A percentile compares a stretch with the other conserved stretches of the same genome.
These are phyloP conservation scores for Ceratocystis colombiana DNA, from an alignment of 2,329 filamentous ascomycete species.

Conservation along the genomic window DNA sequence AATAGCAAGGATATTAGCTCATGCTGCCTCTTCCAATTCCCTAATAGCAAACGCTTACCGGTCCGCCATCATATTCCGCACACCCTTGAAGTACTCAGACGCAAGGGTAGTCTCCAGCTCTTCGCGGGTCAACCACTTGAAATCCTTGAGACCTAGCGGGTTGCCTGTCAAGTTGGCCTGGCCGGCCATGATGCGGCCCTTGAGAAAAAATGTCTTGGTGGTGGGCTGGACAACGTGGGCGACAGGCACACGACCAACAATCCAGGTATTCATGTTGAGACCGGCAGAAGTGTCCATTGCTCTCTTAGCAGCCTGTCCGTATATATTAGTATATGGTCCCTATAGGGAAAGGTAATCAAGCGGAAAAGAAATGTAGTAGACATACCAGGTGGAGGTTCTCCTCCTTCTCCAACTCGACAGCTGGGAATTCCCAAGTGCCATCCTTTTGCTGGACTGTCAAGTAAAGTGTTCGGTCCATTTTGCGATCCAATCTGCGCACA, in stretches of 20 bases:
- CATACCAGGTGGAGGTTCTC: slow-evolving; percentile 78
- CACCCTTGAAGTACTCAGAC: slow-evolving; percentile 58
- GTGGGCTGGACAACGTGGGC: slow-evolving; percentile 63
- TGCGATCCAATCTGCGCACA: slow-evolving; percentile 64
- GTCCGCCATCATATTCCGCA: slow-evolving; percentile 76
- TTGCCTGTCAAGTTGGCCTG: slow-evolving; percentile 72
- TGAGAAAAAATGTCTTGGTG: slow-evolving; percentile 90
- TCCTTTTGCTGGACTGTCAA: slow-evolving; percentile 66
- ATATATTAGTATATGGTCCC: slow-evolving; percentile 19
- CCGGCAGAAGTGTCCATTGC: slow-evolving; percentile 69
- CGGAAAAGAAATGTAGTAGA: slow-evolving; percentile 26
- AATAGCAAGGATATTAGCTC: too few relatives aligned
- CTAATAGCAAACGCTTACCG: slow-evolving; percentile 41
- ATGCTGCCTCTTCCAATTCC: background rate
- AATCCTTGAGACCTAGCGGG: slow-evolving; percentile 63
- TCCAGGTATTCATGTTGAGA: slow-evolving; percentile 97
- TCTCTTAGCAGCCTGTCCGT: slow-evolving; percentile 64
- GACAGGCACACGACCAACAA: slow-evolving; percentile 81
- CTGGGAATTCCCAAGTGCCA: slow-evolving; percentile 72
- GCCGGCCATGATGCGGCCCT: slow-evolving; percentile 93
- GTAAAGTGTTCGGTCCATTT: slow-evolving; percentile 75
- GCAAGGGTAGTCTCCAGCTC: slow-evolving; percentile 64
- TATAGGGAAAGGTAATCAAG: background rate
- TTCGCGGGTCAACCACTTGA: slow-evolving; percentile 84
- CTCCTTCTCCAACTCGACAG: slow-evolving; percentile 53